phyloP scores from a whole-genome alignment of 2,329 filamentous ascomycete species.

The Cytospora schulzeri region DNA sequence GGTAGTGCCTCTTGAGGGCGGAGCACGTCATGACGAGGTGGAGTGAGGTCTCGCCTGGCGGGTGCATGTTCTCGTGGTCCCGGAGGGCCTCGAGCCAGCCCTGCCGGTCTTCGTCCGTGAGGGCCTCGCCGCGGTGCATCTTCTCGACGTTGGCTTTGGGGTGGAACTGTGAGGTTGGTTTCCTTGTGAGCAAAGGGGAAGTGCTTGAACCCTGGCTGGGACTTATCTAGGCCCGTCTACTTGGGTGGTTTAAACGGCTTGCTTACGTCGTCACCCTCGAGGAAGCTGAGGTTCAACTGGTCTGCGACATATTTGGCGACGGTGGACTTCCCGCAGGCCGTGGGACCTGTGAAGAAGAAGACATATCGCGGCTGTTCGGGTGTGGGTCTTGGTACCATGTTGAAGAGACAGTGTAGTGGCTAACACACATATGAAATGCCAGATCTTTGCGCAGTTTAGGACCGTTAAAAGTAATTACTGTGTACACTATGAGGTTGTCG shows the following conservation, averaged over 20 bases:
- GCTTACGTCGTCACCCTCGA: slow-evolving; percentile 64
- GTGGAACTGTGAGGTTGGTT: slow-evolving; percentile 49
- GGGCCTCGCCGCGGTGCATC: slow-evolving; percentile 68
- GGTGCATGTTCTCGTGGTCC: slow-evolving; percentile 46
- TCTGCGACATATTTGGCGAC: slow-evolving; percentile 55
- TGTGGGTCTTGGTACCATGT: slow-evolving; percentile 16
- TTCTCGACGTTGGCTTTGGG: slow-evolving; percentile 68
- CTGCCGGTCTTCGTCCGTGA: slow-evolving; percentile 76
- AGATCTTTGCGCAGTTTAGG: too few relatives aligned
- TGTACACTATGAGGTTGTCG: too few relatives aligned
- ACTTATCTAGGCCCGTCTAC: too few relatives aligned
- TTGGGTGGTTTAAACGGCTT: slow-evolving; percentile 32
- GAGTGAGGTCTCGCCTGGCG: slow-evolving; percentile 43
- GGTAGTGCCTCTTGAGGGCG: slow-evolving; percentile 77
- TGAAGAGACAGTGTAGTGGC: not conserved
- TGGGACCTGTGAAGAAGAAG: slow-evolving; percentile 63
- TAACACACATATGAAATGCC: too few relatives aligned
- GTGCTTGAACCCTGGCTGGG: not conserved
- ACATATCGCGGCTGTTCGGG: slow-evolving; percentile 39
- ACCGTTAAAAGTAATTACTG: not conserved
- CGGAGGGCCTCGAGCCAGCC: slow-evolving; percentile 71
- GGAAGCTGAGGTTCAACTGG: slow-evolving; percentile 53
- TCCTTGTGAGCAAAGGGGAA: not conserved
- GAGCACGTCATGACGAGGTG: slow-evolving; percentile 77
- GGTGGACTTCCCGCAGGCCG: slow-evolving; percentile 64